Percentiles rank a stretch among this genome's conserved stretches.
Conservation (phyloP, 768 basidiomycete genomes). For the Trametes maxima region DNA sequence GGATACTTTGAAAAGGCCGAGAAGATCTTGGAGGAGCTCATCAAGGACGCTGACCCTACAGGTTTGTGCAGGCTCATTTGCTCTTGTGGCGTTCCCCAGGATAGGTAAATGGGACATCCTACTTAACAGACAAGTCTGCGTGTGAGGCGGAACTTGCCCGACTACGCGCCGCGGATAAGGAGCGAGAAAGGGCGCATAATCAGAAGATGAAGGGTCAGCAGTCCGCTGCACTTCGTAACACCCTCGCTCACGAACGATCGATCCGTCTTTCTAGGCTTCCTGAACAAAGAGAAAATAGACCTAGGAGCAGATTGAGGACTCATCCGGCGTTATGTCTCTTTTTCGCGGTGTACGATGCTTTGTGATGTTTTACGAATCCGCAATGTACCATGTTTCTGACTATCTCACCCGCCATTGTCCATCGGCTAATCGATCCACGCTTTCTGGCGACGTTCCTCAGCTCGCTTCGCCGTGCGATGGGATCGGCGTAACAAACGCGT, state of each 20-base stretch:
- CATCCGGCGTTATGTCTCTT: neutral
- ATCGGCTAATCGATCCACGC: neutral
- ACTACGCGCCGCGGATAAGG: conserved; percentile 63
- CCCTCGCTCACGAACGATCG: neutral
- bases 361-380: neutral
- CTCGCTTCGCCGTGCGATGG: neutral
- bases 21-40: conserved; percentile 63
- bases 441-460: neutral
- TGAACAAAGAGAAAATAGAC: conserved; percentile 38
- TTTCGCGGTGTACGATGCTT: conserved; percentile 13
- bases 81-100: neutral
- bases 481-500: conserved; percentile 13
- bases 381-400: conserved; percentile 4
- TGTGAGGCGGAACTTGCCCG: conserved; percentile 62
- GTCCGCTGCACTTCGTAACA: neutral
- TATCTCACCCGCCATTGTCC: neutral
- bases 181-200: conserved; percentile 63
- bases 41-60: conserved; percentile 56
- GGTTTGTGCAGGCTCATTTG: neutral
- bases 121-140: conserved; percentile 47
- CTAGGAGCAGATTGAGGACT: neutral
- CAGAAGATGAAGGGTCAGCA: conserved; percentile 71
- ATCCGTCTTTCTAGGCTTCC: conserved; percentile 45
- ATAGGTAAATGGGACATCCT: neutral
- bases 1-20: conserved; percentile 78